phyloP scores from a whole-genome alignment of 495 filamentous ascomycete species.

The Trypethelium eluteriae region DNA sequence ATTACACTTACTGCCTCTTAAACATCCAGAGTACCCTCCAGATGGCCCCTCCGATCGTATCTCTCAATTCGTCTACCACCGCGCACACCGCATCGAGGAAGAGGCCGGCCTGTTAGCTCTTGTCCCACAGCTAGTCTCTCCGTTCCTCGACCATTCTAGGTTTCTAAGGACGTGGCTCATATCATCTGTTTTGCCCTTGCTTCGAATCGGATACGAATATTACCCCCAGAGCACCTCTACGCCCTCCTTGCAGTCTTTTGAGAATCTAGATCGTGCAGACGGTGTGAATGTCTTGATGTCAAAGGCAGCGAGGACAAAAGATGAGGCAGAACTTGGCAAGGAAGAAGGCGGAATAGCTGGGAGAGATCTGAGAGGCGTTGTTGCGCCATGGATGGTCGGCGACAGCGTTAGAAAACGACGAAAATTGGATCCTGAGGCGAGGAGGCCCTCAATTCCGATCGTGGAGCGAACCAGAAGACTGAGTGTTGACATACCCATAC shows the following conservation, averaged over 20 bases:
- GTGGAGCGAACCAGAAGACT: slow-evolving; percentile 13
- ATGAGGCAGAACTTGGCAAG: slow-evolving; percentile 32
- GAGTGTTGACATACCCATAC: background rate
- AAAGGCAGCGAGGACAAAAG: slow-evolving; percentile 33
- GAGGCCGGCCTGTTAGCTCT: slow-evolving; percentile 70
- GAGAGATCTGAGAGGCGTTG: slow-evolving; percentile 64
- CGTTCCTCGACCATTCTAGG: slow-evolving; percentile 63
- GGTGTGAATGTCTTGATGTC: slow-evolving; percentile 64
- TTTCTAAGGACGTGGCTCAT: slow-evolving; percentile 67
- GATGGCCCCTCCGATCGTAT: slow-evolving; percentile 49
- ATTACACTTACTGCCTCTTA: slow-evolving; percentile 58
- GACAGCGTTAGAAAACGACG: slow-evolving; percentile 54
- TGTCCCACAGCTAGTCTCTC: slow-evolving; percentile 60
- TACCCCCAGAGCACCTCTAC: slow-evolving; percentile 51
- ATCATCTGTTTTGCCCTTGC: slow-evolving; percentile 66
- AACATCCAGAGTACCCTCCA: slow-evolving; percentile 26
- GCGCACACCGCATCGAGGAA: slow-evolving; percentile 66
- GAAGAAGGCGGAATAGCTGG: slow-evolving; percentile 45
- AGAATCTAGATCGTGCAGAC: slow-evolving; percentile 52
- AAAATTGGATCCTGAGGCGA: slow-evolving; percentile 36
- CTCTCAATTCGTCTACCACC: slow-evolving; percentile 64
- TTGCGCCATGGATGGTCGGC: slow-evolving; percentile 79
- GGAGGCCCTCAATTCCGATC: slow-evolving; percentile 11
- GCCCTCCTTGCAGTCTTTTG: slow-evolving; percentile 53
- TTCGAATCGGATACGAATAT: slow-evolving; percentile 78